Evolutionary conservation across 805 yeast species (phyloP), one percentile per base, ranked within the genome.

Genomic region (Metschnikowia picachoensis): DNA sequence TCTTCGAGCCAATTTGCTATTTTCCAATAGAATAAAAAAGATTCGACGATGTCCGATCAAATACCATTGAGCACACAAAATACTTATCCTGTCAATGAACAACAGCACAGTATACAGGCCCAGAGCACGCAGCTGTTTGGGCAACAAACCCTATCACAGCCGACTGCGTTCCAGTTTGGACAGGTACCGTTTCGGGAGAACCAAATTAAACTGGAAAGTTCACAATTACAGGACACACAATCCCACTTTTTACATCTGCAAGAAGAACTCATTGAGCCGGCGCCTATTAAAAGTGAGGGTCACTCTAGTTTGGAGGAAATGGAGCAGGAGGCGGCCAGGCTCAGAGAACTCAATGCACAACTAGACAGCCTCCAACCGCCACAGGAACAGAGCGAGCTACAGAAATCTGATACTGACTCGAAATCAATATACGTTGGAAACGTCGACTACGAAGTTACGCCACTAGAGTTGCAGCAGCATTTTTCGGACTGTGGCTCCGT

Each of bases 371-470:
- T 48, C 15, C 49, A 35, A 42, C 16, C 32, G 20, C 11, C 12
- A 7, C 43, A 28, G 35, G n/a, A 16, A 11, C 79, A 77, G 57
- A 78, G 77, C 10, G 46, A 25, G 8, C 35, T 43, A 1, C 44
- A 17, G 8, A 38, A 33, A 31, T 27, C 43, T 53, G 90, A 83
- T 45, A 75, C 82, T n/a, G 96, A 88, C 61, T 73, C 85, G 4
- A 77, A 90, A 51, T 82, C 90, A 4, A 74, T 89, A 17, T 89
- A 82, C 65, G 90, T 88, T 20, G 95, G 95, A 3, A 87, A 85
- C 57, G 94, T 89, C 25, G 96, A 88, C 60, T 87, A 84, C 61
- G 83, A 78, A 10, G 66, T 91, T 14, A 80, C 87, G 8, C 91
- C 95, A 25, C 83, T 83, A 54, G 95, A 88, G 55, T 72, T 89